Percentiles rank a stretch among this genome's conserved stretches.
Conservation (phyloP, 306 rosid genomes). For the Inga laurina region DNA sequence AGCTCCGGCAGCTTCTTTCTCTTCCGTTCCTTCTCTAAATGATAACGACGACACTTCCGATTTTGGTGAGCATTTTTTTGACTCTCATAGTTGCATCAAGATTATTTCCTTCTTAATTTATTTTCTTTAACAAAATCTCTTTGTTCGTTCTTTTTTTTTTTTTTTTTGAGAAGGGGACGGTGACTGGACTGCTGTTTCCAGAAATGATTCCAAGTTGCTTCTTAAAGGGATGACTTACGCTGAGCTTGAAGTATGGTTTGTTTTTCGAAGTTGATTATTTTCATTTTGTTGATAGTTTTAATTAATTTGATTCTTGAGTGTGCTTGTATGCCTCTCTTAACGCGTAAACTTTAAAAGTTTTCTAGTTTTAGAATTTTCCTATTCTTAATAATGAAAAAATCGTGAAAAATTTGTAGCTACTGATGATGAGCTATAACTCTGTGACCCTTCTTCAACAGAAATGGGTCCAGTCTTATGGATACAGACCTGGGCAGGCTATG, state of each 20-base stretch:
- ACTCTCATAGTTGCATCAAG: not conserved
- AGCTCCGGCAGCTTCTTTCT: slow-evolving; percentile 28
- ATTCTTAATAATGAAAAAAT: slow-evolving; percentile 1
- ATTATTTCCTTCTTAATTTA: not conserved
- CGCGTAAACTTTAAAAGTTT: not conserved
- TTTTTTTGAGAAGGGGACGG: slow-evolving; percentile 29
- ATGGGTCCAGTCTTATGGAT: slow-evolving; percentile 89
- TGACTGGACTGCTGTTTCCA: slow-evolving; percentile 27
- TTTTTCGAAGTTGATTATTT: not conserved
- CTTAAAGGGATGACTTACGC: slow-evolving; percentile 81
- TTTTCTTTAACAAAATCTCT: not conserved
- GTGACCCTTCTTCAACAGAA: slow-evolving; percentile 43
- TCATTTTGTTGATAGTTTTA: too few species aligned
- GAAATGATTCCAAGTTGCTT: slow-evolving; percentile 48
- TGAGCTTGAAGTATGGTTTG: slow-evolving; percentile 61
- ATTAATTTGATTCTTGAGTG: not conserved
- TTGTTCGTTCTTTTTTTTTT: not conserved
- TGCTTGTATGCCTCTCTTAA: not conserved
- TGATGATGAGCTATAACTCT: not conserved
- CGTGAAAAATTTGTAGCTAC: not conserved
- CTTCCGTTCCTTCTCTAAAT: slow-evolving; percentile 33
- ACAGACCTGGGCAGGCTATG: slow-evolving; percentile 86
- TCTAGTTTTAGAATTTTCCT: slow-evolving; percentile 7
- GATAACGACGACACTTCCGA: slow-evolving; percentile 30
- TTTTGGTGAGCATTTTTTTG: slow-evolving; percentile 38